Conservation (phyloP, 2,329 filamentous ascomycete species). For the Aspergillus hiratsukae region DNA sequence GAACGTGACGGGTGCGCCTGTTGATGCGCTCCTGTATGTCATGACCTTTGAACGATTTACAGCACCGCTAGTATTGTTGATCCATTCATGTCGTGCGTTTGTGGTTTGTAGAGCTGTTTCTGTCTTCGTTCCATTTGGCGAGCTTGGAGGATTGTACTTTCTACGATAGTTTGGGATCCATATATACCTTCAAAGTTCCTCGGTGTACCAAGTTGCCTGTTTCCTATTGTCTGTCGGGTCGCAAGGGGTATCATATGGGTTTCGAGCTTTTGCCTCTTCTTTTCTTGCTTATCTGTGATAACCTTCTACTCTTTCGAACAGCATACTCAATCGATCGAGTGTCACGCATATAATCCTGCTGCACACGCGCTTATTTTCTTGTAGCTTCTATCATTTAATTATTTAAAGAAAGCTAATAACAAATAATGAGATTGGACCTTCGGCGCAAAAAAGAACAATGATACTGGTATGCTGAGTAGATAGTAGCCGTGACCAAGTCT, state of each 20-base stretch:
- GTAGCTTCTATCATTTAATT: neutral
- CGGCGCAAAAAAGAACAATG: too few relatives aligned
- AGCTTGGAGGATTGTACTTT: constrained; percentile 7
- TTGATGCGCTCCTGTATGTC: constrained; percentile 46
- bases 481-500: neutral
- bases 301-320: constrained; percentile 8
- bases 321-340: constrained; percentile 9
- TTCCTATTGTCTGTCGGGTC: constrained; percentile 11
- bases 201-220: constrained; percentile 12
- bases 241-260: constrained; percentile 7
- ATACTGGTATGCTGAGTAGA: neutral
- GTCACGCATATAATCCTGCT: constrained; percentile 19
- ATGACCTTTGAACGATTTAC: constrained; percentile 22
- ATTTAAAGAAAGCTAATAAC: too few relatives aligned
- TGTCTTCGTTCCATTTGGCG: neutral
- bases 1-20: constrained; percentile 91
- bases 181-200: constrained; percentile 14
- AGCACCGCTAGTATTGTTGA: constrained; percentile 15
- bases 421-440: neutral
- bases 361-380: neutral
- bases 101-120: constrained; percentile 14
- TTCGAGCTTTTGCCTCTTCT: constrained; percentile 7
- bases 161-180: constrained; percentile 6
- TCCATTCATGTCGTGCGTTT: constrained; percentile 10
- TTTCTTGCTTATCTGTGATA: constrained; percentile 8